Conservation (phyloP, 1,284 basidiomycete genomes). For the Malassezia yamatoensis region DNA sequence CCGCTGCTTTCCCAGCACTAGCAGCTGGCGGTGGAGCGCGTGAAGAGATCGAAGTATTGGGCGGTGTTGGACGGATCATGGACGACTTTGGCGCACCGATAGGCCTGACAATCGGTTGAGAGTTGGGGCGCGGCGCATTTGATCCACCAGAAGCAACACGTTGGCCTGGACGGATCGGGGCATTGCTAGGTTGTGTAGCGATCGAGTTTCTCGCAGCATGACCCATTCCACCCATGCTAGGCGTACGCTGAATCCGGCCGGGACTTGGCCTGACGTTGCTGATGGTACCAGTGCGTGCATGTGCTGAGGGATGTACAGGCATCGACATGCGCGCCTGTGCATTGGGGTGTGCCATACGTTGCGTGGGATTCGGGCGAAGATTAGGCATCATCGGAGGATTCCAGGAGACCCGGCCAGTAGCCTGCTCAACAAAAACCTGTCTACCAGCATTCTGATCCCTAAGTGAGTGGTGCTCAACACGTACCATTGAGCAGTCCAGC, state of each 20-base stretch:
- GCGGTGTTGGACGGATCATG: not conserved
- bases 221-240: not conserved
- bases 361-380: conserved; percentile 22
- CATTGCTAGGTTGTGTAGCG: not conserved
- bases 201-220: not conserved
- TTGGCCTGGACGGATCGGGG: not conserved
- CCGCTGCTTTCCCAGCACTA: not conserved
- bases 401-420: conserved; percentile 48
- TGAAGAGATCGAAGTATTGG: not conserved
- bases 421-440: conserved; percentile 63
- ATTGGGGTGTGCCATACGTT: conserved; percentile 39
- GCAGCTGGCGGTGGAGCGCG: not conserved
- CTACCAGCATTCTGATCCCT: conserved; percentile 73
- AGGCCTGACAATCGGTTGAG: not conserved
- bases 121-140: too few species aligned
- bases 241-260: not conserved
- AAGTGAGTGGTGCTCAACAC: conserved; percentile 26
- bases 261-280: not conserved
- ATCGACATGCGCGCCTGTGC: conserved; percentile 43
- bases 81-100: not conserved
- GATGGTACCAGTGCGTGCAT: not conserved
- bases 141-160: not conserved
- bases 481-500: conserved; percentile 81
- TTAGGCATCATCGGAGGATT: conserved; percentile 35
- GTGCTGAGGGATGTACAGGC: conserved; percentile 18